Evolutionary conservation across 441 rosid genomes (phyloP).

Genomic region (Omphalea diandra): DNA sequence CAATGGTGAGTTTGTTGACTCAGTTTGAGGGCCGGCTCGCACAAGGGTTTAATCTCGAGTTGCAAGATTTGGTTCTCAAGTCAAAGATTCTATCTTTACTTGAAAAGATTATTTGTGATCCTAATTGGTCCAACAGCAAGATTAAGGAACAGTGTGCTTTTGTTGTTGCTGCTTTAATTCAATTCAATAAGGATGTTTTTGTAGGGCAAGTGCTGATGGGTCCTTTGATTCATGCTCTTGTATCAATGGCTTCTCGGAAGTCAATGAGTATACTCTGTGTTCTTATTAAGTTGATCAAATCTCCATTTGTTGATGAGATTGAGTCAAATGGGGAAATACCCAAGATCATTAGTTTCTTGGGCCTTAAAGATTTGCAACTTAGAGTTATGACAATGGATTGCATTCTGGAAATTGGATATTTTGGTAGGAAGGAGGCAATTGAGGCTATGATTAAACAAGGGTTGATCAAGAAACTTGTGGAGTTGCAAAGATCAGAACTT

Average conservation of each 20-base stretch:
- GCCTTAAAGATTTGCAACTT: conserved; percentile 41
- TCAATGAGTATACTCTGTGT: conserved; percentile 38
- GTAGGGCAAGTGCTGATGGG: conserved; percentile 58
- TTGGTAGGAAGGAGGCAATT: conserved; percentile 61
- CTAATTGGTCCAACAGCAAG: conserved; percentile 31
- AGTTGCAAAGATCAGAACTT: conserved; percentile 52
- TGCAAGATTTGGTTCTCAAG: conserved; percentile 53
- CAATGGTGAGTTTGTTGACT: conserved; percentile 33
- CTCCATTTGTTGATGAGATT: conserved; percentile 59
- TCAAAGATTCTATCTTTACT: conserved; percentile 39
- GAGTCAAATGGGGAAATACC: conserved; percentile 47
- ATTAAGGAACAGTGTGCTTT: conserved; percentile 45
- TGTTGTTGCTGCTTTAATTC: conserved; percentile 41
- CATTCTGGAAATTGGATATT: conserved; percentile 59
- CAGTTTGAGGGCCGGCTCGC: conserved; percentile 47
- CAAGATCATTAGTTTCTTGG: conserved; percentile 40
- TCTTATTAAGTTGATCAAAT: conserved; percentile 47
- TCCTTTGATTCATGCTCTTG: conserved; percentile 42
- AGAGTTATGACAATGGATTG: conserved; percentile 46
- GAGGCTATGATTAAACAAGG: conserved; percentile 51
- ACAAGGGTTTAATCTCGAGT: conserved; percentile 48
- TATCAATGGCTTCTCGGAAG: conserved; percentile 37
- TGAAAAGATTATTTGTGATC: conserved; percentile 36
- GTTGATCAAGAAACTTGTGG: conserved; percentile 43
- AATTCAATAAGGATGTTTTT: conserved; percentile 68